phyloP scores from a whole-genome alignment of 2,329 filamentous ascomycete species.

The Fonsecaea pugnacius region DNA sequence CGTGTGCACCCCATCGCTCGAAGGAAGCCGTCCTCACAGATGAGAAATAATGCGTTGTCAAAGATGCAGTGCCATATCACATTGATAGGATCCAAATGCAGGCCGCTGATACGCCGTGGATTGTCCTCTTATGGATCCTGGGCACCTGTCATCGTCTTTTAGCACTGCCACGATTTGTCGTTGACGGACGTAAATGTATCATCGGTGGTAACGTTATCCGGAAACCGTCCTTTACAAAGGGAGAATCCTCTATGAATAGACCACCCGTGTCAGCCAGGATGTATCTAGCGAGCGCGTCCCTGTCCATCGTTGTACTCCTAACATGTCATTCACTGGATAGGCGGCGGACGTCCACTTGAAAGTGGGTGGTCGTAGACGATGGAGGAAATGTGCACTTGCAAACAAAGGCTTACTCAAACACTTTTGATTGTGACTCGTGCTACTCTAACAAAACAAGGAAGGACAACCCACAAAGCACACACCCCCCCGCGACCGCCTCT shows the following conservation, averaged over 20 bases:
- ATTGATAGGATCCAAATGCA: not conserved
- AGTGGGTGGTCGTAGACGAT: not conserved
- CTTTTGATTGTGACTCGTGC: not conserved
- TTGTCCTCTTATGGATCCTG: not conserved
- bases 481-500: not conserved
- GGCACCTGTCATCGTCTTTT: not conserved
- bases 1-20: not conserved
- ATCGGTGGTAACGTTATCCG: not conserved
- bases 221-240: no score
- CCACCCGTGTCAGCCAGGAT: not conserved
- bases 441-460: constrained; percentile 1
- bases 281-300: not conserved
- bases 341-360: not conserved
- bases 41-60: not conserved
- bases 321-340: not conserved
- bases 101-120: not conserved
- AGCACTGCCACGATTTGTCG: not conserved
- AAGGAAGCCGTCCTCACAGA: not conserved
- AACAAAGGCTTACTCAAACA: constrained; percentile 1
- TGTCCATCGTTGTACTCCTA: not conserved
- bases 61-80: not conserved
- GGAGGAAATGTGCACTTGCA: not conserved
- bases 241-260: not conserved
- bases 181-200: not conserved
- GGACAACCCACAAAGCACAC: not conserved